Conservation (phyloP, 345 rosid genomes). For the Laguncularia racemosa region DNA sequence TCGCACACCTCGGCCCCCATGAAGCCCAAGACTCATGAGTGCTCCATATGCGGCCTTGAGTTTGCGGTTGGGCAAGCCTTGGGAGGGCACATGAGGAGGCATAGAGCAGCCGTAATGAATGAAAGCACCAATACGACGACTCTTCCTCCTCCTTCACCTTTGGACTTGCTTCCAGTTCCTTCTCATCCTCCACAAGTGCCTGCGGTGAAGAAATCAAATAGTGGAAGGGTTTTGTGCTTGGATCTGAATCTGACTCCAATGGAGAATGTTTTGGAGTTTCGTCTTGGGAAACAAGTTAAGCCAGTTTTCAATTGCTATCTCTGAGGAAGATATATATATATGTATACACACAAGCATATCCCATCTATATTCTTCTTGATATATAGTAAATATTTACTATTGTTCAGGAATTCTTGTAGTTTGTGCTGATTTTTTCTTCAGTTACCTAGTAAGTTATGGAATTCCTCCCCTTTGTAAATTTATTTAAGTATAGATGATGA, state of each 20-base stretch:
- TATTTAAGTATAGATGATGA: too few species aligned
- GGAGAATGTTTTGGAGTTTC: conserved; percentile 51
- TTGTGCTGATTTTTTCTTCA: not conserved
- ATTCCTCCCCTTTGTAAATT: not conserved
- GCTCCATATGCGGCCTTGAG: conserved; percentile 82
- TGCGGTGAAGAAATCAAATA: conserved; percentile 36
- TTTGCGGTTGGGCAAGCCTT: conserved; percentile 70
- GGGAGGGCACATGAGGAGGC: conserved; percentile 75
- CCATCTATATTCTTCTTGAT: too few species aligned
- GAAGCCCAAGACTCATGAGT: conserved; percentile 65
- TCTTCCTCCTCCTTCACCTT: not conserved
- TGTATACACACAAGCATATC: too few species aligned
- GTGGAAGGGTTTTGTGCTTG: conserved; percentile 37
- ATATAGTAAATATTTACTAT: too few species aligned
- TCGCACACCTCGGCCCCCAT: conserved; percentile 11
- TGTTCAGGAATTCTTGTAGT: too few species aligned
- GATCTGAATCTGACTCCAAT: conserved; percentile 67
- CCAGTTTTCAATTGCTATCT: conserved; percentile 31
- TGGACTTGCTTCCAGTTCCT: not conserved
- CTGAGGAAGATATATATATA: conserved; percentile 1
- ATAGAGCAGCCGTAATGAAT: conserved; percentile 18
- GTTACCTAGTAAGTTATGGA: not conserved
- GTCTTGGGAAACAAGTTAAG: conserved; percentile 23
- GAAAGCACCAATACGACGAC: not conserved
- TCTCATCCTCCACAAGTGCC: conserved; percentile 1